Base-by-base conservation (phyloP, 2,329 filamentous ascomycete species). In the Alternaria sp. region DNA sequence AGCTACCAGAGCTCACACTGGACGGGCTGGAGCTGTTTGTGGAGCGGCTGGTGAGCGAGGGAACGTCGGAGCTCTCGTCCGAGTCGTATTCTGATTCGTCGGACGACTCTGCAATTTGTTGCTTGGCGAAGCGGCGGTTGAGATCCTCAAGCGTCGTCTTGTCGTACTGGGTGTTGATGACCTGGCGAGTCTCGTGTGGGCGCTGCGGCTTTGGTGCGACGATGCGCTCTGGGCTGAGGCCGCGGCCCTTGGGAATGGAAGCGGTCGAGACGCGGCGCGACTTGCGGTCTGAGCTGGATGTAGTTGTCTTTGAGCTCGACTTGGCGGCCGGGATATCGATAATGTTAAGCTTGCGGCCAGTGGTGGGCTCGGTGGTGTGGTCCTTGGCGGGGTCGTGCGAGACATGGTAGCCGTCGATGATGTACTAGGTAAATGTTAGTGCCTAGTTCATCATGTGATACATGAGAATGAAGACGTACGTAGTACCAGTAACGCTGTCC, bases 401-500 rank as follows among this genome's bases (percentile, higher is more conserved):
- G 79, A 96, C 90, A 80, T 97, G 93, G 88, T 97, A 97, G 72
- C 95, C 95, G 80, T 99, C 95, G 80, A 98, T 95, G 88, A 98
- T 97, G 86, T 97, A 99, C 62, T 68, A 51, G 23, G 37, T 5
- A 17, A 3, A 31, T 53, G 55, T 61, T 55, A 62, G 56, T 26
- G 29, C 29, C 77, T 80, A 50, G 41, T 13, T 21, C 28, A 3
- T 46, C 39, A 9, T 11, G 24, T 13, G 11, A n/a, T 41, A 3
- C 11, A 45, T 17, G 42, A 29, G 36, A 40, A 24, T 21, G 46
- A n/a, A 42, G 46, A 78, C 81, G 65, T 77, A 83, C 81, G 88
- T 99, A 99, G 89, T 98, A 99, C 95, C 95, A 99, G 88, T 98
- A 98, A 78, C 94, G 90, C 78, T 92, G 88, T 78, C 94, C 93